Base-by-base conservation (phyloP, 106 monocot genomes). In the Allium fistulosum region DNA sequence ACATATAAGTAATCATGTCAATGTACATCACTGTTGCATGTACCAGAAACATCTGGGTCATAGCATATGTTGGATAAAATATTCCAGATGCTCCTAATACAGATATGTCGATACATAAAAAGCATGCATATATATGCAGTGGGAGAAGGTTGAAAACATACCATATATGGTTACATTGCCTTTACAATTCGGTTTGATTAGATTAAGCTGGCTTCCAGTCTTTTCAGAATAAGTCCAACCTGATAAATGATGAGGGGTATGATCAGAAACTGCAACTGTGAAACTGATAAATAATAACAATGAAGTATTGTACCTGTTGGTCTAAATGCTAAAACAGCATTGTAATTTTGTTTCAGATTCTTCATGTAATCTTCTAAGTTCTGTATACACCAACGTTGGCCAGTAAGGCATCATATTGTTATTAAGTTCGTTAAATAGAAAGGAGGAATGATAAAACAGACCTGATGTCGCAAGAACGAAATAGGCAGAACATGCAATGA, bases 171-270 rank as follows among this genome's bases (percentile, higher is more conserved):
- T 84, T 7, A 84, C 15, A 14, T 77, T 79, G 71, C 82, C 85
- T 69, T 76, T 85, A 51, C 65, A 56, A 52, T 7, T 84, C 4
- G 88, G 88, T 73, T 64, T 81, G 17, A 89, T 82, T 67, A 82
- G 61, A 80, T 85, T 82, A 15, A 89, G 79, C 7, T 85, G 74
- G 49, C 72, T 77, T 77, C 81, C 85, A 51, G 60, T 72, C 0
- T 52, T 51, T 72, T 77, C 77, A 57, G 85, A 89, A 63, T 74
- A 85, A n/a, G 88, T 89, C 88, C 88, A 89, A 61, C 88, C 88
- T 89, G 57, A 67, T 22, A 79, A 18, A 61, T 16, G 17, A 72
- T 61, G 6, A 72, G 46, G 37, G 37, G 37, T 37, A 37, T 37
- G 37, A 13, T 66, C 11, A 59, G n/a, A 53, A 56, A 71, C 15